Base-by-base conservation (phyloP, 176 grass and related monocot genomes). In the Bromus sterilis region DNA sequence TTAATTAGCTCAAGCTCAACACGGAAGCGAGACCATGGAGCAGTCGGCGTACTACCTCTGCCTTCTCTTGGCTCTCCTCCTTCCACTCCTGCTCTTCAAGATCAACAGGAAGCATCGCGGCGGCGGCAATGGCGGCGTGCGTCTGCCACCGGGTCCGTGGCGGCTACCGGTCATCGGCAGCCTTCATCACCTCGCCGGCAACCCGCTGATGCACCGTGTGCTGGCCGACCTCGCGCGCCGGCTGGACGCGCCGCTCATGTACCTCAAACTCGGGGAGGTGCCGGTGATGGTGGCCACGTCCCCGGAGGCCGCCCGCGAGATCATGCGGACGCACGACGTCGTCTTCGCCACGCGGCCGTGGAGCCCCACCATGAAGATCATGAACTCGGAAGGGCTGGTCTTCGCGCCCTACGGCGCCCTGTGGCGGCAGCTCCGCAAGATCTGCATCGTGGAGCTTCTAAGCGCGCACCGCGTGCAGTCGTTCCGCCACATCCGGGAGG, bases 351-450 rank as follows among this genome's bases (percentile, higher is more conserved):
- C 65, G 10, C 35, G 65, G 65, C 65, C 65, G 0, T 68, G 21
- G 35, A 68, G 65, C 21, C 11, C 35, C 65, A 68, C 65, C 5
- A 6, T 68, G 11, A 25, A 68, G 65, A 68, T 68, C 65, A 40
- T 68, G 65, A 1, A 21, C 35, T 11, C 65, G 0, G 34, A 67
- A 21, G 65, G 65, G 34, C 10, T 3, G 5, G 86, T 66, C 26
- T 83, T 87, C 33, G 64, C 53, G 5, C 86, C 42, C 42, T 78
- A 83, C 14, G 86, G 86, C 51, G 10, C 6, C 32, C 42, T 34
- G 4, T 78, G 80, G 86, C 66, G 86, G 2, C 86, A 78, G 74
- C 74, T 83, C 33, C 86, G 86, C 6, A 49, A 24, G 56, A 41
- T 78, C 56, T 25, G 74, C 74, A 21, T 78, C 75, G 1, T 46